Evolutionary conservation across 345 rosid genomes (phyloP).

Genomic region (Nephelium lappaceum): DNA sequence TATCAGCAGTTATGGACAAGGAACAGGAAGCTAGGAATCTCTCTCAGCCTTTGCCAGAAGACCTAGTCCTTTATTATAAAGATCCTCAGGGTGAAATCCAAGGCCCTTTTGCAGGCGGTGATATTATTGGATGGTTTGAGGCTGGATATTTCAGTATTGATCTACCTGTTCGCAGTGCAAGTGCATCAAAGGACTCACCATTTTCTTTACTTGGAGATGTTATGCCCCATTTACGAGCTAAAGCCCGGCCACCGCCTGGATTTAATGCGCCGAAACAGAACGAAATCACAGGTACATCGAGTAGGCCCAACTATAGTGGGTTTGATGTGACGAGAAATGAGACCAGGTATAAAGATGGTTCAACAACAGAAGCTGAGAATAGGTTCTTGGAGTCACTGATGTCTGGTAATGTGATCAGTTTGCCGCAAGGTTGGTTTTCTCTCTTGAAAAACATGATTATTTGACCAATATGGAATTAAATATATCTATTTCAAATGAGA

Average conservation of each 20-base stretch:
- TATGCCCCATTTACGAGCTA: slow-evolving; percentile 96
- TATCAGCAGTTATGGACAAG: slow-evolving; percentile 60
- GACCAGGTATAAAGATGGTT: slow-evolving; percentile 51
- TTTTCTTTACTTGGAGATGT: slow-evolving; percentile 87
- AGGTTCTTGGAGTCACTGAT: slow-evolving; percentile 92
- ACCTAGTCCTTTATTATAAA: slow-evolving; percentile 70
- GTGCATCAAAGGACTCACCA: slow-evolving; percentile 71
- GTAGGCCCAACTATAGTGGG: slow-evolving; percentile 47
- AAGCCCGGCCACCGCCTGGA: slow-evolving; percentile 98
- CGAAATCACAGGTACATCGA: slow-evolving; percentile 54
- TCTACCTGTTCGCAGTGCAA: slow-evolving; percentile 69
- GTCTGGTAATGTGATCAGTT: slow-evolving; percentile 56
- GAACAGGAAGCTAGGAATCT: slow-evolving; percentile 73
- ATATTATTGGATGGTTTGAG: slow-evolving; percentile 97
- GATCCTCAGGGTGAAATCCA: slow-evolving; percentile 96
- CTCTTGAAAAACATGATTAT: background rate
- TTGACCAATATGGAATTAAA: background rate
- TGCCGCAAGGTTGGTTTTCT: slow-evolving; percentile 62
- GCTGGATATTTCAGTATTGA: slow-evolving; percentile 97
- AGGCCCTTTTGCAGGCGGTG: slow-evolving; percentile 90
- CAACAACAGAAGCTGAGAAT: slow-evolving; percentile 83
- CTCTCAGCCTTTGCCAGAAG: slow-evolving; percentile 68
- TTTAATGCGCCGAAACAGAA: slow-evolving; percentile 70
- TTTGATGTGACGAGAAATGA: slow-evolving; percentile 62
- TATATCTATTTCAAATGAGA: background rate